Evolutionary conservation across 2,329 filamentous ascomycete genomes (phyloP), one percentile per base, ranked within the genome.

Genomic region (Conoideocrella luteorostrata): DNA sequence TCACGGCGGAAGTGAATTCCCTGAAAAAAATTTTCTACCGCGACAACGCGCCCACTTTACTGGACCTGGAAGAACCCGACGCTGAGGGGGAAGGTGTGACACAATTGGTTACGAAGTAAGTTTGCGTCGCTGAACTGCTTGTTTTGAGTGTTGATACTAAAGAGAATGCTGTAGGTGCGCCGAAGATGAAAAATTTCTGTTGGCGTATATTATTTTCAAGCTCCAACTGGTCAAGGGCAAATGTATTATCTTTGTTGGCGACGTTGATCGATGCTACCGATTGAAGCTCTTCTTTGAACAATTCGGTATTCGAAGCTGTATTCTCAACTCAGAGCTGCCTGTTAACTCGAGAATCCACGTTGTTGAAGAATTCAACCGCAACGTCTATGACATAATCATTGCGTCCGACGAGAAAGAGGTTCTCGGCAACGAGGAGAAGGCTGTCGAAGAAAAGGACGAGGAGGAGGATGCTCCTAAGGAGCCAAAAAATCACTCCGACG

Each of bases 361-460:
- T 2, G 91, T 98, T 3, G 86, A 97, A 56, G 89, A 97, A 62
- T 98, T 98, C 68, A 98, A 97, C 70, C 86, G 87, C 65, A 87
- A 88, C 42, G 82, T 97, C 6, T 98, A 98, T 72, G 91, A 98
- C 56, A 96, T 97, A 49, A 90, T 98, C 53, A 95, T 98, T 56
- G 93, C 93, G 1, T 90, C 88, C 1, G 93, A 98, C 55, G 90
- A 95, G 60, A 84, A 86, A 51, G 89, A 95, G 59, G 78, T 94
- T 10, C 64, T 95, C 10, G 88, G 86, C 11, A 75, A 80, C 17
- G 79, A 83, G 42, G 71, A 74, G 7, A 59, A 66, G 46, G 56
- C 61, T 28, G 58, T 64, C 15, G 60, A 63, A 20, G 64, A 66
- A 17, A 65, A 68, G 28, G 59, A n/a, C n/a, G n/a, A 58, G 29